These are phyloP conservation scores for Amanita exitialis DNA, from an alignment of 768 basidiomycete species.

Conservation along the genomic window DNA sequence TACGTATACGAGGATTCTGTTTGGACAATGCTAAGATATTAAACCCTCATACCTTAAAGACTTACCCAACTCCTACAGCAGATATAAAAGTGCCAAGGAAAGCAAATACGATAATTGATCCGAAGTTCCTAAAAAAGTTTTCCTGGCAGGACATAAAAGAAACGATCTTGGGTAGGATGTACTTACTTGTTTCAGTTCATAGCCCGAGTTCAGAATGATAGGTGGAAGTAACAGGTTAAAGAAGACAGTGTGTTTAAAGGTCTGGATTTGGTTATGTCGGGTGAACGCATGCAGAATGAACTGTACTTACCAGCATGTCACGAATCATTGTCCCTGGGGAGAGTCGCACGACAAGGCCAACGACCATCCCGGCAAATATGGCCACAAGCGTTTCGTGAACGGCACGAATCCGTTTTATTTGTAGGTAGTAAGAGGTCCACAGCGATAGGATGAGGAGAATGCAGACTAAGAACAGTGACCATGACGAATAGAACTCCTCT, in stretches of 20 bases:
- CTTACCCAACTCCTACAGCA: constrained; percentile 91
- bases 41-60: constrained; percentile 11
- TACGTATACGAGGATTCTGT: constrained; percentile 86
- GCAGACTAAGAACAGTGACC: constrained; percentile 92
- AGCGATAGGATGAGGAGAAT: constrained; percentile 88
- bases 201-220: constrained; percentile 96
- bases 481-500: constrained; percentile 86
- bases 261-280: constrained; percentile 35
- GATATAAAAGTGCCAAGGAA: constrained; percentile 96
- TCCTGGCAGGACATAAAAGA: constrained; percentile 41
- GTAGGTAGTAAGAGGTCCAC: constrained; percentile 95
- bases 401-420: constrained; percentile 91
- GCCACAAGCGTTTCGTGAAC: constrained; percentile 95
- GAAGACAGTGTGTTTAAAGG: constrained; percentile 94
- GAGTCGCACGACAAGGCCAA: constrained; percentile 83
- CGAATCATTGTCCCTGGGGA: constrained; percentile 91
- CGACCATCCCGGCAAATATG: constrained; percentile 93
- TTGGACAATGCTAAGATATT: constrained; percentile 34
- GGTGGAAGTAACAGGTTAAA: constrained; percentile 98
- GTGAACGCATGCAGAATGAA: neutral
- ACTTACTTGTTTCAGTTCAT: constrained; percentile 89
- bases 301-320: constrained; percentile 83
- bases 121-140: constrained; percentile 98
- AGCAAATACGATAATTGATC: constrained; percentile 88
- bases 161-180: neutral